These are phyloP conservation scores for Stipa capillata DNA, from an alignment of 176 grass and related monocot species.

Conservation along the genomic window DNA sequence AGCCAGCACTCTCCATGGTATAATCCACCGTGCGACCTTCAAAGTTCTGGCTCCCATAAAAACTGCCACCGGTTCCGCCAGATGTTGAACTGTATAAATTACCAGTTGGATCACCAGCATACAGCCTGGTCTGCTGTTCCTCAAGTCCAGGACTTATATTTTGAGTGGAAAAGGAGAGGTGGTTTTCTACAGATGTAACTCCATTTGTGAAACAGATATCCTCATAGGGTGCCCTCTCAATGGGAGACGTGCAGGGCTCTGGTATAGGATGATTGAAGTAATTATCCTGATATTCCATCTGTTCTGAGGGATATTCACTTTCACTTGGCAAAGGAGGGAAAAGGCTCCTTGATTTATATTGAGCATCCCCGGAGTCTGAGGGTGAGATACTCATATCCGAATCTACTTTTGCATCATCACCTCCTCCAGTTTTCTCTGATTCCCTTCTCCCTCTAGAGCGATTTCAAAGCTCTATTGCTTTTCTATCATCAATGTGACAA, in stretches of 20 bases:
- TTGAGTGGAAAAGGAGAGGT: conserved; percentile 2
- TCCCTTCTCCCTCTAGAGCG: not conserved
- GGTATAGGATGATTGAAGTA: not conserved
- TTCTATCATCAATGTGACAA: not conserved
- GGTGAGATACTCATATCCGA: conserved; percentile 37
- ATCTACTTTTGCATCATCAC: not conserved
- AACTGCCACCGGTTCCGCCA: conserved; percentile 4
- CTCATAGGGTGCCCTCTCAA: not conserved
- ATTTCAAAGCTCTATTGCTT: not conserved
- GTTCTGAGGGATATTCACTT: conserved; percentile 3
- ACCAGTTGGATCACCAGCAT: not conserved
- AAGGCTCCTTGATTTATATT: not conserved
- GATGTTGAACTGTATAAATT: not conserved
- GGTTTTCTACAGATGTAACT: conserved; percentile 16
- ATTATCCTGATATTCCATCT: not conserved
- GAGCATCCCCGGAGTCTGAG: not conserved
- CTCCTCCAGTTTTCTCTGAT: not conserved
- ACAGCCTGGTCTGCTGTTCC: not conserved
- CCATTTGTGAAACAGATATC: conserved; percentile 16
- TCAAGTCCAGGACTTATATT: conserved; percentile 1
- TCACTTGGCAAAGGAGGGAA: not conserved
- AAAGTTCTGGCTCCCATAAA: too few species aligned
- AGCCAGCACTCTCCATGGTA: too few species aligned
- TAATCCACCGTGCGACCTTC: too few species aligned
- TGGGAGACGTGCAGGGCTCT: not conserved